phyloP scores from a whole-genome alignment of 1,284 basidiomycete genomes.

The Polyporus tsugae region DNA sequence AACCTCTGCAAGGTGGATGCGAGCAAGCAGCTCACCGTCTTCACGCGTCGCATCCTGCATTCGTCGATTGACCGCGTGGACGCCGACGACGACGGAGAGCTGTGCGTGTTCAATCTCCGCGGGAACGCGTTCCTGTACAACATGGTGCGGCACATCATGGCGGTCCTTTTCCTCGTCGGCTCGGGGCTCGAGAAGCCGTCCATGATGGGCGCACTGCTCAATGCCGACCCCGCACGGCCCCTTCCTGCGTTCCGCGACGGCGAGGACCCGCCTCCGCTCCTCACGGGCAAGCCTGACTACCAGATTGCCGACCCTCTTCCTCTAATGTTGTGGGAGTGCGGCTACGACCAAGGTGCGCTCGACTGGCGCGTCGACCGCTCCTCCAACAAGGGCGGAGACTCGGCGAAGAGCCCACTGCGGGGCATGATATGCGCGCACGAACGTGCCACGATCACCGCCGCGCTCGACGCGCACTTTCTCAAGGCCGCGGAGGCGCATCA shows the following conservation, averaged over 20 bases:
- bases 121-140: slow-evolving; percentile 96
- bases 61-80: slow-evolving; percentile 65
- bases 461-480: slow-evolving; percentile 72
- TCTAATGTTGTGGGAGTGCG: slow-evolving; percentile 93
- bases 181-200: slow-evolving; percentile 79
- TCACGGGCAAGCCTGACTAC: slow-evolving; percentile 86
- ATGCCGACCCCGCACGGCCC: slow-evolving; percentile 56
- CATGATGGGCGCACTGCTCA: slow-evolving; percentile 80
- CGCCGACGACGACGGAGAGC: slow-evolving; percentile 40
- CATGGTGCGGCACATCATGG: slow-evolving; percentile 97
- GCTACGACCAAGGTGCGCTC: slow-evolving; percentile 73
- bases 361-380: slow-evolving; percentile 78
- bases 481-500: slow-evolving; percentile 60
- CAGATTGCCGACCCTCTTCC: slow-evolving; percentile 94
- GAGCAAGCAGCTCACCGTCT: slow-evolving; percentile 90
- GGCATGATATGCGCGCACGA: slow-evolving; percentile 66
- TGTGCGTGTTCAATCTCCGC: slow-evolving; percentile 87
- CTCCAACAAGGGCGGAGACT: slow-evolving; percentile 39
- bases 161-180: slow-evolving; percentile 91
- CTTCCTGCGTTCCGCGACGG: slow-evolving; percentile 42
- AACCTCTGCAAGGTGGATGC: slow-evolving; percentile 97
- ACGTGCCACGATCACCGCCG: slow-evolving; percentile 64
- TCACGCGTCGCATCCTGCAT: slow-evolving; percentile 69
- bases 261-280: slow-evolving; percentile 53
- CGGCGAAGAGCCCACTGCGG: slow-evolving; percentile 56